Evolutionary conservation across 176 grass and related monocot genomes (phyloP).

Genomic region (Echinochloa phyllopogon): DNA sequence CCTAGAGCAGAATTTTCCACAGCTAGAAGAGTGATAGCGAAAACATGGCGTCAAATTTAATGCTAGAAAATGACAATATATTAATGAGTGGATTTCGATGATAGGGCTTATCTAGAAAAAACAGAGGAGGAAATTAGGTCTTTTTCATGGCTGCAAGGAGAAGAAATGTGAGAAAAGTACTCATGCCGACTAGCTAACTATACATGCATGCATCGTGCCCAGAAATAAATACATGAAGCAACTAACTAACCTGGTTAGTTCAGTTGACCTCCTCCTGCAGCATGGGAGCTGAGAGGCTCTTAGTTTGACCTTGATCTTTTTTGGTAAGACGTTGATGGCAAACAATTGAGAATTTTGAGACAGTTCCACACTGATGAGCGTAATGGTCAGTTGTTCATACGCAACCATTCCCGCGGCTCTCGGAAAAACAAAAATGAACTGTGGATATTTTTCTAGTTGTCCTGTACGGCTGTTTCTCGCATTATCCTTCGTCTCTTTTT

Average conservation of each 20-base stretch:
- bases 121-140: not conserved
- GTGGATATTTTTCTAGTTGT: not conserved
- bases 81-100: not conserved
- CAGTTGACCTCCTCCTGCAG: not conserved
- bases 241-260: not conserved
- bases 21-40: not conserved
- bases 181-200: not conserved
- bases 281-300: not conserved
- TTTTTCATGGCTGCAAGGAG: not conserved
- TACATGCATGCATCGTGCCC: not conserved
- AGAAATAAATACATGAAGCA: not conserved
- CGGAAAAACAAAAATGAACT: not conserved
- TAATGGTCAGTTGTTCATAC: not conserved
- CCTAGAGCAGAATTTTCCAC: not conserved
- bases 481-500: not conserved
- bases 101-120: not conserved
- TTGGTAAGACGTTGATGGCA: not conserved
- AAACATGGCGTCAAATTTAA: not conserved
- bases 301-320: not conserved
- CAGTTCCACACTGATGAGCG: not conserved
- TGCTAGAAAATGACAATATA: not conserved
- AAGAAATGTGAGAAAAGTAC: too few species aligned
- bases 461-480: not conserved
- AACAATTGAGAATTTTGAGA: not conserved
- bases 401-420: not conserved